These are phyloP conservation scores for Sarocladium oryzae DNA, from an alignment of 2,329 filamentous ascomycete genomes.

Conservation along the genomic window DNA sequence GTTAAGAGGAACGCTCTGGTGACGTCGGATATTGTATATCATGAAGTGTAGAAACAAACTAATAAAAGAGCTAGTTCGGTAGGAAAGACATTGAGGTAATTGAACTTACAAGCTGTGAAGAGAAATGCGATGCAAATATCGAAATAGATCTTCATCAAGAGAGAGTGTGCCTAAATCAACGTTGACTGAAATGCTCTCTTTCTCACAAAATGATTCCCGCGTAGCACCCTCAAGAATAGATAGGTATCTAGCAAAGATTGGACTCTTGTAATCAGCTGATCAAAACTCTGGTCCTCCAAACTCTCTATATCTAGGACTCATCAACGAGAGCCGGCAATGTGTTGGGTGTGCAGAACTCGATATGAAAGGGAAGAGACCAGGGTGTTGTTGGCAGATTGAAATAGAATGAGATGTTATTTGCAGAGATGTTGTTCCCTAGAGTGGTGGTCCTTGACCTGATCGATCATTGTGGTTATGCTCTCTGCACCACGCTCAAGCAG, in stretches of 20 bases:
- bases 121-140: conserved; percentile 10
- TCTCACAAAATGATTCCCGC: conserved; percentile 8
- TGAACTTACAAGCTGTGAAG: conserved; percentile 9
- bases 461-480: conserved; percentile 4
- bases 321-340: conserved; percentile 9
- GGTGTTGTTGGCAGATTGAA: not conserved
- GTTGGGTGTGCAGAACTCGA: conserved; percentile 10
- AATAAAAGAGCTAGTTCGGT: not conserved
- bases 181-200: conserved; percentile 1
- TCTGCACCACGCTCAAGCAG: conserved; percentile 7
- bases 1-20: conserved; percentile 7
- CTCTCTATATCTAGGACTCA: conserved; percentile 7
- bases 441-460: conserved; percentile 1
- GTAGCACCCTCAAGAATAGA: conserved; percentile 8
- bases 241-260: conserved; percentile 8
- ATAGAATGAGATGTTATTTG: not conserved
- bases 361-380: conserved; percentile 10
- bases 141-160: conserved; percentile 5
- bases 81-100: not conserved
- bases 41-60: conserved; percentile 10
- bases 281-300: conserved; percentile 7
- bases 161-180: conserved; percentile 6
- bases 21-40: conserved; percentile 9
- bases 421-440: conserved; percentile 9
- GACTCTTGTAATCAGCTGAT: conserved; percentile 8